Base-by-base conservation (phyloP, 768 basidiomycete species). In the Pilatotrama ljubarskyi region DNA sequence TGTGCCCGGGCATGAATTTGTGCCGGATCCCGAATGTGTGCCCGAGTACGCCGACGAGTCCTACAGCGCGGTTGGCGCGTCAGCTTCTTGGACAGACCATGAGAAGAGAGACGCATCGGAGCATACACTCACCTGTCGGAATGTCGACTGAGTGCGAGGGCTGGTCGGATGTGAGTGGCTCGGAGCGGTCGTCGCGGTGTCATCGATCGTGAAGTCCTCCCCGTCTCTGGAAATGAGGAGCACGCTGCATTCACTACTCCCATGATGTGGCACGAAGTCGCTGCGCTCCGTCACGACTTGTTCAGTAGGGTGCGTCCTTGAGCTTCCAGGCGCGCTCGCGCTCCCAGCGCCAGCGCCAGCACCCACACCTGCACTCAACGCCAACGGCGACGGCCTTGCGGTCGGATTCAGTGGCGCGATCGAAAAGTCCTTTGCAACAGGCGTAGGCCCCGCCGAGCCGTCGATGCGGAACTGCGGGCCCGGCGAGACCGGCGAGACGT, bases 401-500 rank as follows among this genome's bases (percentile, higher is more conserved):
- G 22, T 10, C 8, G 15, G 24, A n/a, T 46, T 17, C 38, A 7
- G 11, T 13, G 35, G 20, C 22, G 32, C 35, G 4, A 22, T 11
- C 40, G 13, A 17, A 14, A 50, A 50, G 17, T 35, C 38, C 20
- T 6, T 15, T 29, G 3, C 7, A 5, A 35, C 35, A 3, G 52
- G 59, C 35, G 52, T 29, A 11, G 51, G 44, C 38, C 37, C 38
- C 14, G 51, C 52, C 29, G 49, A 46, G 35, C 44, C 55, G 61
- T 62, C 61, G 51, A 62, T 62, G 26, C 44, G 61, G 51, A 62
- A 62, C 20, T 41, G 36, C 41, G 43, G 26, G 50, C 52, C 61
- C 6, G 61, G 42, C n/a, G 55, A 62, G 26, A 38, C 25, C n/a
- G 61, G 61, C 25, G 55, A 57, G 55, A 62, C 61, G 61, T 62